These are phyloP conservation scores for Entomortierella parvispora DNA, from an alignment of 192 early-diverging fungal species.

Conservation along the genomic window DNA sequence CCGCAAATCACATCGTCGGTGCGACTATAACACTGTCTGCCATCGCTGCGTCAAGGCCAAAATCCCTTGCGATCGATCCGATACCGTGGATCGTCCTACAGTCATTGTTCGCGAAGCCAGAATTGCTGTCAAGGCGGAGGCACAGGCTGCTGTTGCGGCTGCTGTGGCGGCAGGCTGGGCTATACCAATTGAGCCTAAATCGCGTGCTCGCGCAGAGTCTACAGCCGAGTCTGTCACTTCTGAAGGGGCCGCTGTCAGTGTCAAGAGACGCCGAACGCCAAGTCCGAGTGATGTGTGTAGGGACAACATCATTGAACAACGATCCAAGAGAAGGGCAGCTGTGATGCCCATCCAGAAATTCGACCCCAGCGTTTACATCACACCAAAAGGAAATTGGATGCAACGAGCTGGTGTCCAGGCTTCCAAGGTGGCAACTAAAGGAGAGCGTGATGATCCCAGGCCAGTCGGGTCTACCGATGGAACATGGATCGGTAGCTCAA, in stretches of 20 bases:
- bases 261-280: conserved; percentile 19
- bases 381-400: too few relatives aligned
- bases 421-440: too few relatives aligned
- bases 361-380: conserved; percentile 4
- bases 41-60: conserved; percentile 43
- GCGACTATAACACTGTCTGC: conserved; percentile 44
- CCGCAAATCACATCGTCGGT: conserved; percentile 39
- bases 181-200: not conserved
- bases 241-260: not conserved
- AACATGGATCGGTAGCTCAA: too few relatives aligned
- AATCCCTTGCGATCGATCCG: conserved; percentile 44
- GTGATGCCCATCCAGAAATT: conserved; percentile 4
- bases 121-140: conserved; percentile 29
- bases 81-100: conserved; percentile 44
- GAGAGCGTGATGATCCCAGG: too few relatives aligned
- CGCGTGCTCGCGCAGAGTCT: not conserved
- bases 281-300: conserved; percentile 24
- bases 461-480: too few relatives aligned
- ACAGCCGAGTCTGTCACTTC: not conserved
- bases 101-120: conserved; percentile 46
- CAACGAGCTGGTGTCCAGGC: too few relatives aligned
- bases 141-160: conserved; percentile 18
- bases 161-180: conserved; percentile 28
- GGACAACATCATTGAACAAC: conserved; percentile 33
- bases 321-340: conserved; percentile 27